Conservation (phyloP, 176 grass and related monocot species). For the Tillandsia fasciculata region DNA sequence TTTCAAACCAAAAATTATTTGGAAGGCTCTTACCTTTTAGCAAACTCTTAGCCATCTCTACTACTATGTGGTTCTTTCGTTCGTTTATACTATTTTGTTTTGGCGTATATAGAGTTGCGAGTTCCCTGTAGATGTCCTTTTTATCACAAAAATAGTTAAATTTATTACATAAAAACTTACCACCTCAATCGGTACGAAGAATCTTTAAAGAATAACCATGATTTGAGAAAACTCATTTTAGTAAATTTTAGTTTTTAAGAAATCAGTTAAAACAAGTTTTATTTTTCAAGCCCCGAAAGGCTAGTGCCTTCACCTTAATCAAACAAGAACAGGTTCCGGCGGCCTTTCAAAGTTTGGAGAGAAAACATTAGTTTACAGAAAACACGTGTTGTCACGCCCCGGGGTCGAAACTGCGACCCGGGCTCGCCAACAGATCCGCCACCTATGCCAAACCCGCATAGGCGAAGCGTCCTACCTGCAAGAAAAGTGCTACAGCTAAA, state of each 20-base stretch:
- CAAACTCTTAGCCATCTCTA: background rate
- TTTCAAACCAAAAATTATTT: background rate
- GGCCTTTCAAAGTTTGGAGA: too few species aligned
- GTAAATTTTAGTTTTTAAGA: background rate
- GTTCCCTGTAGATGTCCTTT: background rate
- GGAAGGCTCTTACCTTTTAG: background rate
- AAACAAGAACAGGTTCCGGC: too few species aligned
- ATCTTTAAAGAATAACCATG: background rate
- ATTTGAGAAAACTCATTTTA: too few species aligned
- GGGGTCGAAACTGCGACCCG: too few species aligned
- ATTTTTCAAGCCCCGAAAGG: background rate
- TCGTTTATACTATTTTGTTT: background rate
- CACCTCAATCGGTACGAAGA: background rate
- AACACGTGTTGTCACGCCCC: too few species aligned
- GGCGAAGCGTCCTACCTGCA: too few species aligned
- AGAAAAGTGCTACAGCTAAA: too few species aligned
- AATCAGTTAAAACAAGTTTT: background rate
- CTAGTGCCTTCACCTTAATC: too few species aligned
- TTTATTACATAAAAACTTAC: background rate
- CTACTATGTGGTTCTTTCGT: background rate
- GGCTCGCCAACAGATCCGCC: too few species aligned
- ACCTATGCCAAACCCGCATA: too few species aligned
- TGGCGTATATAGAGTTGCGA: background rate
- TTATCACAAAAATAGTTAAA: background rate
- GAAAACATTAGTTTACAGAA: too few species aligned